Percentiles rank a stretch among this genome's conserved stretches.
Conservation (phyloP, 306 rosid species). For the Glycine soja region DNA sequence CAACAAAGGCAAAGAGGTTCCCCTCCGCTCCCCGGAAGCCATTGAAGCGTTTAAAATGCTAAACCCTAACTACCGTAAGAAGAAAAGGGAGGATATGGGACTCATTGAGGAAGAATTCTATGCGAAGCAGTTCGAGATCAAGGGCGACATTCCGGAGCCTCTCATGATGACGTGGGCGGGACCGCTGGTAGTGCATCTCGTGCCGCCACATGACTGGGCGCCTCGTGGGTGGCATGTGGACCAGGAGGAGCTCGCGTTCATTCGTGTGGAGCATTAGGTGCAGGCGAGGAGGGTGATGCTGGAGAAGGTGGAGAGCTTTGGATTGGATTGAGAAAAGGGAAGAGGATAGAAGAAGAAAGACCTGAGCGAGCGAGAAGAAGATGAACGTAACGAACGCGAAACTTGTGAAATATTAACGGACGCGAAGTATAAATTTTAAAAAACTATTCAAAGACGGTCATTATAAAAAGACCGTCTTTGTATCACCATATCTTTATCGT, state of each 20-base stretch:
- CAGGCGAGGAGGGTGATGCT: conserved; percentile 62
- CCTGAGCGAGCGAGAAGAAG: too few relatives aligned
- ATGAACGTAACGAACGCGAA: too few relatives aligned
- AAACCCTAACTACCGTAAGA: conserved; percentile 72
- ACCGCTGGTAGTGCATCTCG: conserved; percentile 66
- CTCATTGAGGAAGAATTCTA: conserved; percentile 78
- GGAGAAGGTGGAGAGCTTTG: conserved; percentile 65
- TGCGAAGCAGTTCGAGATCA: conserved; percentile 73
- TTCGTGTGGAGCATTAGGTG: conserved; percentile 80
- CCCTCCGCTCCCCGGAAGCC: conserved; percentile 86
- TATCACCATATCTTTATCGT: too few relatives aligned
- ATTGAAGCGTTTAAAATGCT: conserved; percentile 95
- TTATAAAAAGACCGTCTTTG: too few relatives aligned
- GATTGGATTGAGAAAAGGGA: too few relatives aligned
- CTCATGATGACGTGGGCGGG: conserved; percentile 69
- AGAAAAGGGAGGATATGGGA: conserved; percentile 84
- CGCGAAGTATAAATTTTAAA: too few relatives aligned
- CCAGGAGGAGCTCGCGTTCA: conserved; percentile 75
- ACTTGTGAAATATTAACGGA: too few relatives aligned
- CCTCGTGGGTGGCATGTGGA: conserved; percentile 95
- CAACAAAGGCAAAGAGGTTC: conserved; percentile 91
- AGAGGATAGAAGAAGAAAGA: too few relatives aligned
- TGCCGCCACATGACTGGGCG: conserved; percentile 98
- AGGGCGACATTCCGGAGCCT: conserved; percentile 79
- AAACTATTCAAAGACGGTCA: too few relatives aligned